Evolutionary conservation across 805 yeast species (phyloP), one percentile per base, ranked within the genome.

Genomic region (Yamadazyma endophytica): DNA sequence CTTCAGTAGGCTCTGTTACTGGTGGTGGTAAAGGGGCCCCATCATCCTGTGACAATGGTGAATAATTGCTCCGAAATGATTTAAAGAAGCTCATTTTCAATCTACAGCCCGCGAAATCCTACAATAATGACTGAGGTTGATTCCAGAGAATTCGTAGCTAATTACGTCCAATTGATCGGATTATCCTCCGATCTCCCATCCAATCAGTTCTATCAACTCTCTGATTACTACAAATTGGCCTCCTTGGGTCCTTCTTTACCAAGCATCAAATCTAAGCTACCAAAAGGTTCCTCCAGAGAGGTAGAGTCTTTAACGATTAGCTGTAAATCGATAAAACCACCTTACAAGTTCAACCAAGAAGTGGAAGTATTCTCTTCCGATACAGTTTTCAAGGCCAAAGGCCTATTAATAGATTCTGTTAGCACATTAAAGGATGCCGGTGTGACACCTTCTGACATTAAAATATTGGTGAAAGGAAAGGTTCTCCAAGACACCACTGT

Each of bases 301-400:
- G 44, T 61, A 29, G 47, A 42, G 14, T 44, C 68, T n/a, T n/a
- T n/a, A n/a, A n/a, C n/a, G n/a, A n/a, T n/a, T 30, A 42, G 50
- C 13, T 65, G 85, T 50, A 81, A 80, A 54, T 81, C 89, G 18
- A 71, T 86, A 33, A 77, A 79, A 45, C 74, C 81, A 4, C 95
- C 95, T 5, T 56, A 43, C 48, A 83, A 79, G 49, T 82, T 84
- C 54, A 52, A 59, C 22, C 39, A 49, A 4, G 52, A 39, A 22
- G 42, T 65, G 33, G 23, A 22, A 5, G 60, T 48, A 21, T 39
- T 49, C 4, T 43, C 19, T 14, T 54, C 49, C 22, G 54, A 35
- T 12, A 56, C 68, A 5, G 50, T 67, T 8, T 61, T 58, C 45
- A 54, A 60, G 22, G 43, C 70, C 26, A 74, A 73, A 43, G 28